Percentiles rank a stretch among this genome's conserved stretches.
These are phyloP conservation scores for Reticulascus tulasneorum DNA, from an alignment of 2,329 filamentous ascomycete species.

Conservation along the genomic window DNA sequence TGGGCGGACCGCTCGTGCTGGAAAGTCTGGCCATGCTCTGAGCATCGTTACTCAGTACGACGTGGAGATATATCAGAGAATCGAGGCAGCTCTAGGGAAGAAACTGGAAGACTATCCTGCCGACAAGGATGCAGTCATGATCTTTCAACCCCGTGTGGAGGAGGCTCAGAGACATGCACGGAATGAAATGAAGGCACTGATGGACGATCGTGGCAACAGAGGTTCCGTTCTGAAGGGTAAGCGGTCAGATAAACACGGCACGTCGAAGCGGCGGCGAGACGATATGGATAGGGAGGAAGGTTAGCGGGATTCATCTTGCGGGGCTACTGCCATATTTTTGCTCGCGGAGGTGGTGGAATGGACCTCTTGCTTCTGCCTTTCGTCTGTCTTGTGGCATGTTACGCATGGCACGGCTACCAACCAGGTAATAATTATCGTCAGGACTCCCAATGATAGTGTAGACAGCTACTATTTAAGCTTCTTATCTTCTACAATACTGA, in stretches of 20 bases:
- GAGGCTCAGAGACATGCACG: constrained; percentile 80
- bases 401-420: too few relatives aligned
- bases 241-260: constrained; percentile 39
- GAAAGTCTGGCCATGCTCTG: constrained; percentile 77
- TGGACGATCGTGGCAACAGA: constrained; percentile 63
- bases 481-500: too few relatives aligned
- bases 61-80: constrained; percentile 72
- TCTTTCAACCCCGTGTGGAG: constrained; percentile 71
- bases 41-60: constrained; percentile 86
- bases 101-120: constrained; percentile 66
- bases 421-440: too few relatives aligned
- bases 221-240: constrained; percentile 42
- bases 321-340: too few relatives aligned
- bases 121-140: constrained; percentile 80
- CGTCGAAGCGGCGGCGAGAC: constrained; percentile 39
- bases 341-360: too few relatives aligned
- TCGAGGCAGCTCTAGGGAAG: constrained; percentile 77
- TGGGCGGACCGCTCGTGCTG: constrained; percentile 81
- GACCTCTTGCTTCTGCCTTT: too few relatives aligned
- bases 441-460: too few relatives aligned
- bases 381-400: too few relatives aligned
- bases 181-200: constrained; percentile 74
- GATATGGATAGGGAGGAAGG: constrained; percentile 76
- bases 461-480: too few relatives aligned
- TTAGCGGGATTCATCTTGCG: constrained; percentile 30